Percentiles rank a stretch among this genome's conserved stretches.
phyloP scores from a whole-genome alignment of 805 yeast species.

The Teunomyces tritomae region DNA sequence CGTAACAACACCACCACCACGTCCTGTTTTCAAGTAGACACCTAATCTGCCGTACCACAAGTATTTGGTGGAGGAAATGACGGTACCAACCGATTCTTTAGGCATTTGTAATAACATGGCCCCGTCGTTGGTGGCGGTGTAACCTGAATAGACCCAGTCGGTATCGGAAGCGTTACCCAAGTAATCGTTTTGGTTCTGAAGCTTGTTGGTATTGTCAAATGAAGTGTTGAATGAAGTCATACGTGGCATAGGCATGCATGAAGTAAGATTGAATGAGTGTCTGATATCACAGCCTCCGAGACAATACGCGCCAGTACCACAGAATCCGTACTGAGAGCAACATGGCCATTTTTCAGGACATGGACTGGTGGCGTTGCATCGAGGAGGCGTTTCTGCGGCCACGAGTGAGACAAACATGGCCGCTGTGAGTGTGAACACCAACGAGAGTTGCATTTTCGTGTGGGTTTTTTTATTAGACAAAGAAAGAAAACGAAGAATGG shows the following conservation, averaged over 20 bases:
- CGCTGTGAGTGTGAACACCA: conserved; percentile 1
- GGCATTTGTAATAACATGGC: conserved; percentile 75
- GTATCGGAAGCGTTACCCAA: conserved; percentile 68
- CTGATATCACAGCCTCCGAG: conserved; percentile 86
- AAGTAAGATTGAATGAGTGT: conserved; percentile 56
- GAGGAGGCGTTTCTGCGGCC: conserved; percentile 5
- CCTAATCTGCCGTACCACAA: conserved; percentile 86
- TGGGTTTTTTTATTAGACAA: background rate
- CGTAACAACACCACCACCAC: conserved; percentile 74
- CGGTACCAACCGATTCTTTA: conserved; percentile 69
- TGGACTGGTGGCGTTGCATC: conserved; percentile 50
- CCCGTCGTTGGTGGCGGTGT: conserved; percentile 47
- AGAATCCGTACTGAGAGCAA: conserved; percentile 75
- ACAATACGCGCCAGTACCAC: conserved; percentile 78
- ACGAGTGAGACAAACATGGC: background rate
- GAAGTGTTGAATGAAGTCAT: conserved; percentile 50
- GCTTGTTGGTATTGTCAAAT: conserved; percentile 33
- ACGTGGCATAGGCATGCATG: conserved; percentile 86
- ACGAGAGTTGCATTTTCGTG: background rate
- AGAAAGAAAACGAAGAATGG: background rate
- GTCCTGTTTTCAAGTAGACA: conserved; percentile 70
- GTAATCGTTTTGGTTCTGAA: conserved; percentile 36
- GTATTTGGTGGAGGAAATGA: conserved; percentile 72
- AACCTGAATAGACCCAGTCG: conserved; percentile 73
- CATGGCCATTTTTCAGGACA: conserved; percentile 87